Evolutionary conservation across 2,329 filamentous ascomycete genomes (phyloP), one percentile per base, ranked within the genome.

Genomic region (Colletotrichum spaethianum): DNA sequence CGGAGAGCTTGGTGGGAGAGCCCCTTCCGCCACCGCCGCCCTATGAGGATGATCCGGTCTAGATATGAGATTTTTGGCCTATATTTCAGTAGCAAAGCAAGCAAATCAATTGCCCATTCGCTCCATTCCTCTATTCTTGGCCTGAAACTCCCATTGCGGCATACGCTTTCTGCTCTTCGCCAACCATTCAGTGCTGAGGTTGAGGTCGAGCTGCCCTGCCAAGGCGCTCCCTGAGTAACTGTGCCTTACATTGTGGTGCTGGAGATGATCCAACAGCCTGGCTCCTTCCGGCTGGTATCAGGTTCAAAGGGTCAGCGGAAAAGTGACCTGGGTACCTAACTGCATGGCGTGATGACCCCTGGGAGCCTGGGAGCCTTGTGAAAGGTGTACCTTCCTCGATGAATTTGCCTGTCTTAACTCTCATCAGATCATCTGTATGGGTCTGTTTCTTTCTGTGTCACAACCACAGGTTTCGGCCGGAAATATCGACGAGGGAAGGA

Each of bases 31-130:
- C 81, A 14, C 81, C 81, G 31, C 81, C 80, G 3, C 80, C 81
- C 3, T 85, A 83, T 69, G 80, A 79, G 68, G 82, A 83, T 57
- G 78, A 82, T 53, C 80, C 81, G 60, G 77, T 83, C 67, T 79
- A 74, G 56, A 16, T 18, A 20, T 12, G 14, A 5, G 20, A 8
- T 20, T 26, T 7, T 16, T 23, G 36, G 2, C 4, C 20, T 16
- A 38, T 23, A 23, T 31, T 2, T 31, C 28, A 12, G 4, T 16
- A 46, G 40, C 59, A 38, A 38, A 28, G n/a, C 23, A 31, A 40
- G 20, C 8, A 48, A 33, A 40, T n/a, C 16, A 33, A 38, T 18
- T 2, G 31, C 12, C 1, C 2, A 4, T 40, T 0, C 16, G 31
- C 1, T 28, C 23, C 20, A 7, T n/a, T n/a, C 18, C 16, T 57